These are phyloP conservation scores for Termitomyces sp. DNA, from an alignment of 768 basidiomycete species.

Conservation along the genomic window DNA sequence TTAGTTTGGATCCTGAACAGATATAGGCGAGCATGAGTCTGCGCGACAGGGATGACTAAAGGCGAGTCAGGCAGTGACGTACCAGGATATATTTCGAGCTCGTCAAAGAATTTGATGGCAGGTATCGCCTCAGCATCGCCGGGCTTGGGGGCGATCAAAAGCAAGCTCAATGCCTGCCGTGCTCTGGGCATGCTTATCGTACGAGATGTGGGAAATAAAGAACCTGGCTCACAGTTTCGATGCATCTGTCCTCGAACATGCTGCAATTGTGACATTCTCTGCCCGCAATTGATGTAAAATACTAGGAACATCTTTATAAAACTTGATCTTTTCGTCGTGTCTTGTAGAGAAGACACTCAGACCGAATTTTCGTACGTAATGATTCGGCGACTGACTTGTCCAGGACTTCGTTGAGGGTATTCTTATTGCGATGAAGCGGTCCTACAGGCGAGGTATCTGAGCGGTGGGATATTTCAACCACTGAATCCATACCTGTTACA, in stretches of 20 bases:
- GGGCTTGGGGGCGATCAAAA: conserved; percentile 42
- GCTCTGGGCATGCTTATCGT: conserved; percentile 45
- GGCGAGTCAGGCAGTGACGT: conserved; percentile 1
- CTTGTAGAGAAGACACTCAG: conserved; percentile 25
- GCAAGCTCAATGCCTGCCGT: conserved; percentile 61
- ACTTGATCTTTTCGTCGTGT: conserved; percentile 50
- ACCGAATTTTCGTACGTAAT: not conserved
- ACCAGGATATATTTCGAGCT: conserved; percentile 74
- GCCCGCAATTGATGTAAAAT: conserved; percentile 58
- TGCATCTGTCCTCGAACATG: conserved; percentile 70
- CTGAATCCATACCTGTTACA: conserved; percentile 37
- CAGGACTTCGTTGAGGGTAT: conserved; percentile 42
- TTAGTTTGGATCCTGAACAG: conserved; percentile 64
- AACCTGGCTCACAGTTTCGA: conserved; percentile 52
- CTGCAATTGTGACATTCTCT: conserved; percentile 54
- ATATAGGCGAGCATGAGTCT: not conserved
- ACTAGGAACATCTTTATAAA: conserved; percentile 73
- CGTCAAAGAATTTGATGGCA: conserved; percentile 62
- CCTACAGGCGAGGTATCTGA: conserved; percentile 24
- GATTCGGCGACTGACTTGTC: conserved; percentile 33
- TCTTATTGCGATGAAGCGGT: conserved; percentile 45
- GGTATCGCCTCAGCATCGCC: conserved; percentile 27
- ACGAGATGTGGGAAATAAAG: not conserved
- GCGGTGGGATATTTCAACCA: not conserved
- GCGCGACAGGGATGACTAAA: not conserved